Conservation (phyloP, 768 basidiomycete species). For the Agaricus subrufescens region DNA sequence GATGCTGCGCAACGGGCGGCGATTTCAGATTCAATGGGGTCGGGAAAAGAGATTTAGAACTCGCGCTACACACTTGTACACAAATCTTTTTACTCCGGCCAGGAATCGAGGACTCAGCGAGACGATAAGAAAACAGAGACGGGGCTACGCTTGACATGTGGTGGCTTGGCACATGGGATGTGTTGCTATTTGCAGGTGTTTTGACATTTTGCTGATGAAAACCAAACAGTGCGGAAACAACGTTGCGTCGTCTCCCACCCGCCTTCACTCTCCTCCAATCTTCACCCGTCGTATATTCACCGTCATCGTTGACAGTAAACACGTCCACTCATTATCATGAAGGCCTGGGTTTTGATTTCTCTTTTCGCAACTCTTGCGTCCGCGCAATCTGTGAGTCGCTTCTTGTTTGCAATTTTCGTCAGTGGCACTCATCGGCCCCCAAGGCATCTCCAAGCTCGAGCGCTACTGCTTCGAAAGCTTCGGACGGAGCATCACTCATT, state of each 20-base stretch:
- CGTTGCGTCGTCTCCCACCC: conserved; percentile 16
- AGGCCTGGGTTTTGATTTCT: conserved; percentile 48
- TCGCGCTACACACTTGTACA: too few relatives aligned
- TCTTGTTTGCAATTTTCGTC: conserved; percentile 1
- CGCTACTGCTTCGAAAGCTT: conserved; percentile 20
- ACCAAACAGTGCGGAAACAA: conserved; percentile 17
- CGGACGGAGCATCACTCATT: conserved; percentile 46
- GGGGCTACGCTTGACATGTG: too few relatives aligned
- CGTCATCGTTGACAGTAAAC: conserved; percentile 34
- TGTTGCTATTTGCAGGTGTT: conserved; percentile 27
- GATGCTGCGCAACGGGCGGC: too few relatives aligned
- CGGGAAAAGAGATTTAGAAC: too few relatives aligned
- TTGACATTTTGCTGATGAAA: conserved; percentile 15
- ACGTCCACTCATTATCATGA: conserved; percentile 49
- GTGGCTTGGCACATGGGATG: not conserved
- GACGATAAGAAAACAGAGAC: too few relatives aligned
- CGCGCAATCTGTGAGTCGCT: conserved; percentile 43
- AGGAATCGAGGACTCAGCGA: too few relatives aligned
- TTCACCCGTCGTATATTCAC: conserved; percentile 17
- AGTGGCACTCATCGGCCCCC: conserved; percentile 5
- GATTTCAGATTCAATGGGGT: too few relatives aligned
- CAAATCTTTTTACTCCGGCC: too few relatives aligned
- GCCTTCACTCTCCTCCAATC: conserved; percentile 11
- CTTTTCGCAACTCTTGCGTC: conserved; percentile 44
- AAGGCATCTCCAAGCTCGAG: conserved; percentile 13